Evolutionary conservation across 2,329 filamentous ascomycete genomes (phyloP), one percentile per base, ranked within the genome.

Genomic region (Pseudogymnoascus sp.): DNA sequence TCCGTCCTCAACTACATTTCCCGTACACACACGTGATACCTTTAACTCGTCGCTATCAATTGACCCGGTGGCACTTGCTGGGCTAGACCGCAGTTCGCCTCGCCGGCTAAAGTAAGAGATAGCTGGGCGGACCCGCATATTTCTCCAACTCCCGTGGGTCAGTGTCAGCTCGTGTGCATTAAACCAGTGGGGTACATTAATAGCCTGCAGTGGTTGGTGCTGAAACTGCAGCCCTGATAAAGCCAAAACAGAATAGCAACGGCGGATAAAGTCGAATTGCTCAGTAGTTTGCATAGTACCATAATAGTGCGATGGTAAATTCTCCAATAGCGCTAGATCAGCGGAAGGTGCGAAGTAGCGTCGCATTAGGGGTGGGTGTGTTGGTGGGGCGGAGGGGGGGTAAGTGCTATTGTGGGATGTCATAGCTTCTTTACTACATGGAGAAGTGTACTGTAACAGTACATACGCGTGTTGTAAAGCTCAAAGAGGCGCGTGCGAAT

Each of bases 121-220:
- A 18, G 27, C 29, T 33, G 5, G 33, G 31, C 48, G 33, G 29
- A 33, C 48, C 48, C 48, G n/a, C 29, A 55, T 55, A 5, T 55
- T 55, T 55, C 48, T 55, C 48, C 48, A 55, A 55, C 48, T 55
- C 48, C 48, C 48, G 48, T 55, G 48, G 48, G 48, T n/a, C 48
- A 33, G 27, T 55, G 27, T 55, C 48, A 33, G 42, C 33, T 18
- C 33, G 15, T 55, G 9, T 13, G n/a, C 48, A 55, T n/a, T 10
- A 2, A 33, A 33, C 18, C 48, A 55, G 48, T 55, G 48, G 48
- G 48, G 48, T 55, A 55, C 48, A 55, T 55, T 33, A 31, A 55
- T 8, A 55, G 48, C 27, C 48, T 55, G n/a, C 4, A n/a, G 48
- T 18, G 13, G n/a, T 6, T 4, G 39, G 39, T 25, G 48, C 9